Evolutionary conservation across 108 stramenopile genomes (phyloP), one percentile per base, ranked within the genome.

Genomic region (Fragilariopsis cylindrus): DNA sequence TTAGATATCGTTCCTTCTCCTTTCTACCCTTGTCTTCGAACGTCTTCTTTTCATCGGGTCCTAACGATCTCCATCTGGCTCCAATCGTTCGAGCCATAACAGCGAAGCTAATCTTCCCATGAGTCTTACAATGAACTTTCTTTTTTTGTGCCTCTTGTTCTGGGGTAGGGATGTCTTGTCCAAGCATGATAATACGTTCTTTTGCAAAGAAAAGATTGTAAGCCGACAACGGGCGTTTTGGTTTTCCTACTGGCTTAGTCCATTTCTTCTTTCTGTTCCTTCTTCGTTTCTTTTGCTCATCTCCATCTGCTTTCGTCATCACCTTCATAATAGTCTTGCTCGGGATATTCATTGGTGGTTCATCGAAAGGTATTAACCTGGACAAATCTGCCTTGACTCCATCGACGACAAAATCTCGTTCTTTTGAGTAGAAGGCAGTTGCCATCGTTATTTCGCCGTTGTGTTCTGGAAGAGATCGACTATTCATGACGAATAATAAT

Each of bases 51-150:
- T 71, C 76, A 7, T 64, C 65, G 16, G 76, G 63, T 15, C 62
- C 63, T 19, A 88, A 67, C 3, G 62, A 40, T 74, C 83, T 86
- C 90, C 90, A 90, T 41, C 75, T 81, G 39, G 74, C 75, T 9
- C 73, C 79, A 55, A 88, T 82, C 3, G 66, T 74, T 65, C 84
- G 83, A 6, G 87, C 86, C 50, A 90, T 49, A n/a, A 71, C 82
- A 9, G 81, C 84, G 72, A 87, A 90, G 11, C 74, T 72, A 18
- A 90, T 75, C 19, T 71, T 71, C 3, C 70, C 70, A 40, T 71
- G 70, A 4, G 70, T 71, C 70, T 71, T 71, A 41, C 70, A 71
- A n/a, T 71, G 70, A 43, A 71, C 57, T 15, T 40, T 57, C 70
- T 71, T 71, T 40, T 71, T 71, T 53, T 41, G 56, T 9, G 55